These are phyloP conservation scores for Pleodorina starrii DNA, from an alignment of 139 green algal genomes.

Conservation along the genomic window DNA sequence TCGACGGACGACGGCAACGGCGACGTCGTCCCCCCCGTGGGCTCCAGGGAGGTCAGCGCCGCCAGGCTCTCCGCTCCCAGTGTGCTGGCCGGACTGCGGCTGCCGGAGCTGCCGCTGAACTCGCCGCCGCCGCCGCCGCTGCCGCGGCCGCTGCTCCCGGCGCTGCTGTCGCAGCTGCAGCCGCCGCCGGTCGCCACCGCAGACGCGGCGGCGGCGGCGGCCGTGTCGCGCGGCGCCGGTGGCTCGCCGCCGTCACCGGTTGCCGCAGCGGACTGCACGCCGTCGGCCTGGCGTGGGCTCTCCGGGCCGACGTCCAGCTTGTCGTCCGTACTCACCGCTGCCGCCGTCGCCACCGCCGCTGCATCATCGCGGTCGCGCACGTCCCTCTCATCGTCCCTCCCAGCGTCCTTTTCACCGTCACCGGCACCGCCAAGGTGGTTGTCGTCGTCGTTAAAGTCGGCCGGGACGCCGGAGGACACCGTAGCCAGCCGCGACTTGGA, in stretches of 20 bases:
- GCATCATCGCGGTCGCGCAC: background rate
- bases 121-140: background rate
- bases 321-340: background rate
- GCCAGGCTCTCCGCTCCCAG: conserved; percentile 14
- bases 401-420: background rate
- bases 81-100: background rate
- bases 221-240: no score
- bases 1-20: background rate
- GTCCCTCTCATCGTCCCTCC: background rate
- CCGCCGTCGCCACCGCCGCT: background rate
- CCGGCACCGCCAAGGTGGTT: no score
- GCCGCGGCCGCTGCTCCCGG: background rate
- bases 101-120: background rate
- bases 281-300: no score
- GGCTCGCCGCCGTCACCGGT: no score
- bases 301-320: background rate
- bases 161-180: background rate
- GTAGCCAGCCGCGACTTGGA: background rate
- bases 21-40: no score
- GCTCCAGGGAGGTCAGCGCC: background rate
- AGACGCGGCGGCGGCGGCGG: background rate
- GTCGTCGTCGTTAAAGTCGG: no score
- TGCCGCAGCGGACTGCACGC: no score
- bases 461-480: background rate
- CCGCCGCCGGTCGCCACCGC: background rate